phyloP scores from a whole-genome alignment of 2,329 filamentous ascomycete genomes.

The Hymenoscyphus repandus region DNA sequence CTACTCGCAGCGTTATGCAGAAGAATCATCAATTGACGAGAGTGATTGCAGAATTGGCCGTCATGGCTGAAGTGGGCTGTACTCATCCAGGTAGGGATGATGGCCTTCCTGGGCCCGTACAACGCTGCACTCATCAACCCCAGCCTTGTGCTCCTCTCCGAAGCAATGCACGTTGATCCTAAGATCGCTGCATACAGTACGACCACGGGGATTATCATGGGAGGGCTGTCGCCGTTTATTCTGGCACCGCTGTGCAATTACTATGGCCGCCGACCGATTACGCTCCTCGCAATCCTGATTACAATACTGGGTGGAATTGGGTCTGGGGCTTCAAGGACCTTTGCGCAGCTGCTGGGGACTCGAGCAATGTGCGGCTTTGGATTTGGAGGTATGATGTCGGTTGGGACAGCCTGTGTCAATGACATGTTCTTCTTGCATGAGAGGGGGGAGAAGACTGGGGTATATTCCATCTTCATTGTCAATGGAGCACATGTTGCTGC shows the following conservation, averaged over 20 bases:
- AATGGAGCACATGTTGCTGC: slow-evolving; percentile 30
- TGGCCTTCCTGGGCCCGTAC: slow-evolving; percentile 30
- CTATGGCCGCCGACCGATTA: slow-evolving; percentile 29
- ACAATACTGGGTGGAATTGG: slow-evolving; percentile 27
- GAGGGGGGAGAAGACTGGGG: slow-evolving; percentile 27
- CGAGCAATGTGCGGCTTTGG: slow-evolving; percentile 26
- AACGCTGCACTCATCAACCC: slow-evolving; percentile 28
- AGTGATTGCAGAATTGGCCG: slow-evolving; percentile 26
- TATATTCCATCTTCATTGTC: slow-evolving; percentile 28
- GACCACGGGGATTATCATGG: slow-evolving; percentile 26
- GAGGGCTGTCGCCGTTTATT: slow-evolving; percentile 29
- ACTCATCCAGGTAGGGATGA: slow-evolving; percentile 28
- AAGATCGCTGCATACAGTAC: slow-evolving; percentile 27
- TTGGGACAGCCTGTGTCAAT: slow-evolving; percentile 28
- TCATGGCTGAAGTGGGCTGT: slow-evolving; percentile 30
- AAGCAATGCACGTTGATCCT: slow-evolving; percentile 20
- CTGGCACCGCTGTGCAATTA: slow-evolving; percentile 25
- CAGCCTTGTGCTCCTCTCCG: slow-evolving; percentile 24
- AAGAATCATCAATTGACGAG: neutral
- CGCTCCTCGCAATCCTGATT: slow-evolving; percentile 23
- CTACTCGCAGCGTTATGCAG: neutral
- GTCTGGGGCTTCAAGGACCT: slow-evolving; percentile 21
- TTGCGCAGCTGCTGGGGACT: slow-evolving; percentile 23
- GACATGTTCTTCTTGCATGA: slow-evolving; percentile 31
- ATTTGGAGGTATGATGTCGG: slow-evolving; percentile 29